Conservation (phyloP, 202 grass and related monocot genomes). For the Cymbopogon flexuosus region DNA sequence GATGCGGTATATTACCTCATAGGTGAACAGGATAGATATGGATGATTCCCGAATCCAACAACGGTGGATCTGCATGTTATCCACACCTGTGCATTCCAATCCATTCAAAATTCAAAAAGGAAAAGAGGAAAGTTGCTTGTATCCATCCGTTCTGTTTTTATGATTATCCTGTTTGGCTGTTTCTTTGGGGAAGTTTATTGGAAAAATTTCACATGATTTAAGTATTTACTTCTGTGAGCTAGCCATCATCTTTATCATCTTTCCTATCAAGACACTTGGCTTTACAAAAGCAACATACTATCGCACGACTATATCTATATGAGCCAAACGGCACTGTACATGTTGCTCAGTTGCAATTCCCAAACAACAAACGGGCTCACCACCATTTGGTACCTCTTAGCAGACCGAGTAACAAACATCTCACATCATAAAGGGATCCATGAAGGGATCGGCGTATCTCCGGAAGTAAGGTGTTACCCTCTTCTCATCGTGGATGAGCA, state of each 20-base stretch:
- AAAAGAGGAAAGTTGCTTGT: neutral
- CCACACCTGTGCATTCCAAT: neutral
- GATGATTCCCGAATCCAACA: neutral
- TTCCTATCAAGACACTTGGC: no score
- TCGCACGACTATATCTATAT: neutral
- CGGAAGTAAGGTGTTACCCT: slow-evolving; percentile 20
- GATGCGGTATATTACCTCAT: no score
- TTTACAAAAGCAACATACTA: neutral
- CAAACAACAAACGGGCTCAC: neutral
- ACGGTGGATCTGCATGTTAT: neutral
- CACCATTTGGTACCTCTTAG: neutral
- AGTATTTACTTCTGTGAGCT: neutral
- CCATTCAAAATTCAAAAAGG: neutral
- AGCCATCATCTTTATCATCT: neutral
- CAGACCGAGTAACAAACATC: neutral
- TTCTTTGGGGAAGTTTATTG: neutral
- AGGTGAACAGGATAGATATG: neutral
- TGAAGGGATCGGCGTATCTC: slow-evolving; percentile 13
- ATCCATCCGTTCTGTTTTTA: neutral
- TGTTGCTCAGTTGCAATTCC: neutral
- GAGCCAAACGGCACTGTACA: neutral
- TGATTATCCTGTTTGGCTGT: no score
- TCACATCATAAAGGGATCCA: slow-evolving; percentile 34
- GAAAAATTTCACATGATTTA: neutral
- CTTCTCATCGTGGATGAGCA: slow-evolving; percentile 16